phyloP scores from a whole-genome alignment of 2,329 filamentous ascomycete species.

The Clarireedia hainanense region DNA sequence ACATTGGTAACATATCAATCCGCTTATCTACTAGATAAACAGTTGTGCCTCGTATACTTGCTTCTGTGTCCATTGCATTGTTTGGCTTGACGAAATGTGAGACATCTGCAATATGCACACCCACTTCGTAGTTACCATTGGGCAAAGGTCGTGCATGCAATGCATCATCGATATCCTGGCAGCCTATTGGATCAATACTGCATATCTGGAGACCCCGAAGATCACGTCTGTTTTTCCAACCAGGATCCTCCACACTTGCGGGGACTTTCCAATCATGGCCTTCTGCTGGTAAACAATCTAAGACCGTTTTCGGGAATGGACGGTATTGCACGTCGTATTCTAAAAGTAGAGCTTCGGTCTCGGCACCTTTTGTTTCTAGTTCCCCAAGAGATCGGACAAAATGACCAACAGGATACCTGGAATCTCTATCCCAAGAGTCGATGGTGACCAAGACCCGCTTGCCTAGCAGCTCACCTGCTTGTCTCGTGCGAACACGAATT shows the following conservation, averaged over 20 bases:
- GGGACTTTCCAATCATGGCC: conserved; percentile 94
- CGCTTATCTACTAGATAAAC: conserved; percentile 98
- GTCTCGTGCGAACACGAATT: conserved; percentile 84
- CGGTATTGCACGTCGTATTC: conserved; percentile 98
- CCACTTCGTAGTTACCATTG: conserved; percentile 92
- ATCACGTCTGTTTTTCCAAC: conserved; percentile 81
- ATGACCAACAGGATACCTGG: conserved; percentile 85
- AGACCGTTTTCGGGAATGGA: conserved; percentile 89
- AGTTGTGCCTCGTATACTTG: conserved; percentile 87
- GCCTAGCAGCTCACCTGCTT: conserved; percentile 80
- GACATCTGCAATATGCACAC: conserved; percentile 98
- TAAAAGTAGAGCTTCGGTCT: conserved; percentile 87
- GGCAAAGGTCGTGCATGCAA: conserved; percentile 77
- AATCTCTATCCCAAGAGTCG: conserved; percentile 91
- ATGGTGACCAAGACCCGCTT: conserved; percentile 91
- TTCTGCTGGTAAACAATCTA: conserved; percentile 86
- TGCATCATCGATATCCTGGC: conserved; percentile 97
- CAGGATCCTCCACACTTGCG: conserved; percentile 66
- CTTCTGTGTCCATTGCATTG: conserved; percentile 95
- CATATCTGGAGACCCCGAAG: conserved; percentile 82
- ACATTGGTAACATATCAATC: conserved; percentile 97
- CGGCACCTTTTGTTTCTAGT: conserved; percentile 92
- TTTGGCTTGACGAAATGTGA: conserved; percentile 97
- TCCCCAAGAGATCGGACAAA: conserved; percentile 90
- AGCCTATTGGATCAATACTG: conserved; percentile 93